Conservation (phyloP, 805 yeast species). For the Cyberlindnera xishuangbannaensis region DNA sequence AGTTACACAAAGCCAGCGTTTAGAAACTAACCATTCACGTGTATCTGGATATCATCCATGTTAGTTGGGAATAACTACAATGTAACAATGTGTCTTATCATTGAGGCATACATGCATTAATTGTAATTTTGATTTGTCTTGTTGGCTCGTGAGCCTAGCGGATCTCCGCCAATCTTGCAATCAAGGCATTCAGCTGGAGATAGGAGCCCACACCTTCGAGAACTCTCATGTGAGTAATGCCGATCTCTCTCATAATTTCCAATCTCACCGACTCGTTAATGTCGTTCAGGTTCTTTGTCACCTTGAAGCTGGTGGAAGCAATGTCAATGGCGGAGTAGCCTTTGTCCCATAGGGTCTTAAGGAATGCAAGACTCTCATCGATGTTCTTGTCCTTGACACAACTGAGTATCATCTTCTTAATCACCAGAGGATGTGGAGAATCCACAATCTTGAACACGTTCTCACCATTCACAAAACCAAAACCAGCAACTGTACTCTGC, state of each 20-base stretch:
- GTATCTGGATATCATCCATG: too few species aligned
- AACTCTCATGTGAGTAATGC: slow-evolving; percentile 86
- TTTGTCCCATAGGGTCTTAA: slow-evolving; percentile 73
- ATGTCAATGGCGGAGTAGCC: slow-evolving; percentile 95
- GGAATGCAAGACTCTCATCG: slow-evolving; percentile 58
- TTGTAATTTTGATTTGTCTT: too few species aligned
- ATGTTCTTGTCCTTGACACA: slow-evolving; percentile 38
- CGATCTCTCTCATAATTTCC: slow-evolving; percentile 79
- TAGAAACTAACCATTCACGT: too few species aligned
- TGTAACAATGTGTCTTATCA: too few species aligned
- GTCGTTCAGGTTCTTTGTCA: slow-evolving; percentile 68
- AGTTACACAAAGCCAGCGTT: too few species aligned
- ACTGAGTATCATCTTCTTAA: slow-evolving; percentile 60
- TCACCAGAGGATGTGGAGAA: slow-evolving; percentile 88
- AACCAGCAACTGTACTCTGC: slow-evolving; percentile 92
- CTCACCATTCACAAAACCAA: slow-evolving; percentile 82
- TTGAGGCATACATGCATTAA: too few species aligned
- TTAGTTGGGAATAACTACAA: too few species aligned
- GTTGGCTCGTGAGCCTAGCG: too few species aligned
- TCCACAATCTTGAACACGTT: slow-evolving; percentile 95
- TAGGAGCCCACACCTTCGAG: slow-evolving; percentile 89
- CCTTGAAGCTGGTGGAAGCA: slow-evolving; percentile 84
- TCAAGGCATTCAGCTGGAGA: slow-evolving; percentile 78
- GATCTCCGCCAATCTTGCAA: slow-evolving; percentile 44
- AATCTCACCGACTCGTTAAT: slow-evolving; percentile 64